Conservation (phyloP, 2,329 filamentous ascomycete species). For the Ophiosphaerella narmari region DNA sequence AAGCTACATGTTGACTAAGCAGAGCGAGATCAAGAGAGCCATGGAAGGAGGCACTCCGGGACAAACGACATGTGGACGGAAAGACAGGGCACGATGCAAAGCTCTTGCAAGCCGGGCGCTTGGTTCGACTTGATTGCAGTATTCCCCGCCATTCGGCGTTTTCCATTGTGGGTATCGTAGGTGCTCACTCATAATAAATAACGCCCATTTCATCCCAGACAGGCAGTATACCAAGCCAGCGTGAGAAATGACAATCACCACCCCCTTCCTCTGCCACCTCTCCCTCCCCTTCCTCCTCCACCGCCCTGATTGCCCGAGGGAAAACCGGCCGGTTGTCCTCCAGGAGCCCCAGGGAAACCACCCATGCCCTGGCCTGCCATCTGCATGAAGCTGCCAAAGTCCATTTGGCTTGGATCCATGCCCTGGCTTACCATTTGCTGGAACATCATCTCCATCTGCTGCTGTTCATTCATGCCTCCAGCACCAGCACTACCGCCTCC, state of each 20-base stretch:
- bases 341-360: constrained; percentile 28
- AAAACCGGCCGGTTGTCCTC: constrained; percentile 31
- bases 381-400: constrained; percentile 41
- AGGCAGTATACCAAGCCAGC: not conserved
- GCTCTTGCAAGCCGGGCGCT: not conserved
- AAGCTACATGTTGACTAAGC: not conserved
- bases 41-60: not conserved
- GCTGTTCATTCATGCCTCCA: constrained; percentile 55
- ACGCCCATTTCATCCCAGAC: not conserved
- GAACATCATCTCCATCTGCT: constrained; percentile 65
- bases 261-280: constrained; percentile 31
- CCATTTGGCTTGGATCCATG: constrained; percentile 41
- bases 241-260: constrained; percentile 16
- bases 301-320: constrained; percentile 37
- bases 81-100: not conserved
- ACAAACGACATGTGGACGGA: too few relatives aligned
- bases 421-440: constrained; percentile 58
- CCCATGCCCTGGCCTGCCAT: constrained; percentile 40
- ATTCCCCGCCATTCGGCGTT: constrained; percentile 9
- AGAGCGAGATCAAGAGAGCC: not conserved
- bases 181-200: constrained; percentile 12
- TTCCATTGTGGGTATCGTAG: constrained; percentile 25
- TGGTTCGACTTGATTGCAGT: constrained; percentile 1
- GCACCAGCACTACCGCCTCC: constrained; percentile 18
- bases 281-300: constrained; percentile 32